phyloP scores from a whole-genome alignment of 169 alveolate genomes.

The Theileria orientalis region DNA sequence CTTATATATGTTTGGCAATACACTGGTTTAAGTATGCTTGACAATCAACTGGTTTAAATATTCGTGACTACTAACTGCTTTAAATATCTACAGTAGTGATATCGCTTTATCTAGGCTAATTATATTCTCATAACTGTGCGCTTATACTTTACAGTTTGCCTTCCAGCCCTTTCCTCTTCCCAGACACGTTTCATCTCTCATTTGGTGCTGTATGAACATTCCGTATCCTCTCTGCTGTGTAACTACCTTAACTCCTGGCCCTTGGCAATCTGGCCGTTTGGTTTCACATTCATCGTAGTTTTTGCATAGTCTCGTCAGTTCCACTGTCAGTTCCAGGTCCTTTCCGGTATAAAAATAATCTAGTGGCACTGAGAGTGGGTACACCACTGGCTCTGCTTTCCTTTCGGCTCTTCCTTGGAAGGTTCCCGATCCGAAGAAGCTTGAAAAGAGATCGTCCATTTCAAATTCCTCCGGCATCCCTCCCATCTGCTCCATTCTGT shows the following conservation, averaged over 20 bases:
- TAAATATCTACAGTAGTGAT: too few species aligned
- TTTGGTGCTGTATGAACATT: slow-evolving; percentile 81
- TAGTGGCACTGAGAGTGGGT: slow-evolving; percentile 65
- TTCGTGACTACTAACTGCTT: too few species aligned
- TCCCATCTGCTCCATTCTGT: slow-evolving; percentile 35
- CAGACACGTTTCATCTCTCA: slow-evolving; percentile 78
- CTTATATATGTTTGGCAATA: too few species aligned
- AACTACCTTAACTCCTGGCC: slow-evolving; percentile 71
- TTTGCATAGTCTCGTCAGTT: slow-evolving; percentile 71
- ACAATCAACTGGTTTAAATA: too few species aligned
- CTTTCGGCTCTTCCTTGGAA: slow-evolving; percentile 55
- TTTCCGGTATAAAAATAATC: slow-evolving; percentile 79
- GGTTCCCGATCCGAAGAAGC: slow-evolving; percentile 68
- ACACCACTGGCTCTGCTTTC: slow-evolving; percentile 76
- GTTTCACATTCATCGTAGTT: slow-evolving; percentile 78
- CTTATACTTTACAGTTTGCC: slow-evolving; percentile 63
- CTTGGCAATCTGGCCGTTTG: slow-evolving; percentile 79
- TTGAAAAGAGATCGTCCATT: slow-evolving; percentile 60
- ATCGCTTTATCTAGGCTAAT: too few species aligned
- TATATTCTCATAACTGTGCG: too few species aligned
- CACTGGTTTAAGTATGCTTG: too few species aligned
- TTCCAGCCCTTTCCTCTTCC: slow-evolving; percentile 83
- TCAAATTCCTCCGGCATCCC: slow-evolving; percentile 70
- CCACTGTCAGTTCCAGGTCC: slow-evolving; percentile 61
- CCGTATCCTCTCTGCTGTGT: slow-evolving; percentile 84